Evolutionary conservation across 2,329 filamentous ascomycete genomes (phyloP).

Genomic region (Curvularia eragrostidis): DNA sequence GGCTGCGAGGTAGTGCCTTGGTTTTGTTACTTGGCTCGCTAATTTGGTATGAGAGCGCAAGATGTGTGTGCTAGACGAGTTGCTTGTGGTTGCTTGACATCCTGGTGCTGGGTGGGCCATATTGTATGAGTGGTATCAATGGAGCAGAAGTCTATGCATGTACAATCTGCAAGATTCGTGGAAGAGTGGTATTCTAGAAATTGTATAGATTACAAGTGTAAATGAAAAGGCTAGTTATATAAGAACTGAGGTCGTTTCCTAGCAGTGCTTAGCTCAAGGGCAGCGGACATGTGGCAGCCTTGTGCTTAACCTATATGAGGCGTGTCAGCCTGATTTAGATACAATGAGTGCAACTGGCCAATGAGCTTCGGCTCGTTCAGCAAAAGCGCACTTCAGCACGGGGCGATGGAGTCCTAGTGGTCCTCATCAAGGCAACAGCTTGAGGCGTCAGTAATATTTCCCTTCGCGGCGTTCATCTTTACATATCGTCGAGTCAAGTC

Average conservation of each 20-base stretch:
- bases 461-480: not conserved
- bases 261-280: not conserved
- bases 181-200: not conserved
- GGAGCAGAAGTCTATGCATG: not conserved
- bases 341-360: not conserved
- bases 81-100: not conserved
- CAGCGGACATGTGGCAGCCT: constrained; percentile 7
- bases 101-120: not conserved
- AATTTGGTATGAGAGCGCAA: constrained; percentile 25
- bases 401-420: too few relatives aligned
- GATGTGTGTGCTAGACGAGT: constrained; percentile 7
- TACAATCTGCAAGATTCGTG: not conserved
- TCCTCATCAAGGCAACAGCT: not conserved
- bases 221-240: not conserved
- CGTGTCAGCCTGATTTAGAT: not conserved
- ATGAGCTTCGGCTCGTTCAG: not conserved
- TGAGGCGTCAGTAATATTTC: not conserved
- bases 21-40: not conserved
- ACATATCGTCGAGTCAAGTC: not conserved
- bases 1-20: not conserved
- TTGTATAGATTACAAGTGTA: not conserved
- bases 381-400: not conserved
- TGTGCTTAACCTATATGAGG: not conserved
- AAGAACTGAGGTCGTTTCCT: constrained; percentile 9
- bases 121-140: not conserved